Evolutionary conservation across 2,329 filamentous ascomycete species (phyloP).

Genomic region (Rutstroemia sp.): DNA sequence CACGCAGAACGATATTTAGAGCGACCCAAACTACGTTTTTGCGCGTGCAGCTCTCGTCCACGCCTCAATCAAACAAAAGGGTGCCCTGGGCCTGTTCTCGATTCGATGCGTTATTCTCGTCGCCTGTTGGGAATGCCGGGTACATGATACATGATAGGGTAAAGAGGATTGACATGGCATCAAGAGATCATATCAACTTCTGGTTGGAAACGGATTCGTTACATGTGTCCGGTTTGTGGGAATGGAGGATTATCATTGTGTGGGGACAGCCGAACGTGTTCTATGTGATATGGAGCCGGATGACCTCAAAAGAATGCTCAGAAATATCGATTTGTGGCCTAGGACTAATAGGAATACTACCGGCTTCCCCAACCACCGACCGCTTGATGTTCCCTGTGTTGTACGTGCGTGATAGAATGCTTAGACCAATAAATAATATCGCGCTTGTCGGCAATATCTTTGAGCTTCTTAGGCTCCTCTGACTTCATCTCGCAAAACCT

Average conservation of each 20-base stretch:
- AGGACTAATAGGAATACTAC: conserved; percentile 7
- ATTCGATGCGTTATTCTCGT: too few species aligned
- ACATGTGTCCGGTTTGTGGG: background rate
- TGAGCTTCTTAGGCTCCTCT: conserved; percentile 12
- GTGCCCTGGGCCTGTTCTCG: background rate
- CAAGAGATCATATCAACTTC: background rate
- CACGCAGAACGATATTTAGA: background rate
- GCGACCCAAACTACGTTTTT: background rate
- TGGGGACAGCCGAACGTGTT: background rate
- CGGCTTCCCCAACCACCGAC: conserved; percentile 1
- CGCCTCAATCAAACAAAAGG: background rate
- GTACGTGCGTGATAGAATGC: conserved; percentile 11
- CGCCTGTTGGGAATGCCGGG: too few species aligned
- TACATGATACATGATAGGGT: too few species aligned
- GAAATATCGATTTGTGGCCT: conserved; percentile 8
- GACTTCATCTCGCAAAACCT: conserved; percentile 14
- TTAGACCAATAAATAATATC: conserved; percentile 12
- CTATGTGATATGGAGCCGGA: background rate
- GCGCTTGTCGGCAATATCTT: conserved; percentile 20
- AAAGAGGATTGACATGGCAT: background rate
- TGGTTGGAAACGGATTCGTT: background rate
- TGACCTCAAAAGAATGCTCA: conserved; percentile 5
- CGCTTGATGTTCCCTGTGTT: conserved; percentile 8
- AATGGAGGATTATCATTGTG: background rate
- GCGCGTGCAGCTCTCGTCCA: background rate